Evolutionary conservation across 768 basidiomycete genomes (phyloP).

Genomic region (Boletus sp.): DNA sequence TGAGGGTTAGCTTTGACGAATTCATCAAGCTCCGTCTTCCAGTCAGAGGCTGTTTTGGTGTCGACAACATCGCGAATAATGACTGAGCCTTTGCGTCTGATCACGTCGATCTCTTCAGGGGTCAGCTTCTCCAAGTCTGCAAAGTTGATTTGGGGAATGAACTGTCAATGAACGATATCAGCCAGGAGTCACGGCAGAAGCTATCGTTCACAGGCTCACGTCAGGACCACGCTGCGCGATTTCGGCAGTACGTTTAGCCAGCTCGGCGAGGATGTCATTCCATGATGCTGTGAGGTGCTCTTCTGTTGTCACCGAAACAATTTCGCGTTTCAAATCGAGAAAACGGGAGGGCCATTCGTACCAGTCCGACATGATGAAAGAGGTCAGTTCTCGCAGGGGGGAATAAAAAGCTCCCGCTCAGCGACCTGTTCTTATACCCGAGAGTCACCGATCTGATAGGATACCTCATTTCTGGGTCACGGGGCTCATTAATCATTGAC

Average conservation of each 20-base stretch:
- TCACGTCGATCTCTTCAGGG: conserved; percentile 43
- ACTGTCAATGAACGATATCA: conserved; percentile 33
- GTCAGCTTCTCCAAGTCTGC: conserved; percentile 48
- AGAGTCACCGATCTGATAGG: too few species aligned
- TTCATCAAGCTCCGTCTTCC: conserved; percentile 56
- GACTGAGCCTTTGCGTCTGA: conserved; percentile 56
- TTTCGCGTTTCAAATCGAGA: conserved; percentile 54
- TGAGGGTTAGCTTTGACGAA: conserved; percentile 58
- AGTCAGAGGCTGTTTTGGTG: conserved; percentile 50
- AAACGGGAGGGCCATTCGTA: conserved; percentile 41
- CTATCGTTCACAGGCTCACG: conserved; percentile 33
- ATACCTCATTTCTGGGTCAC: neutral
- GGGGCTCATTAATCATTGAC: neutral
- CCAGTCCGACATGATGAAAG: conserved; percentile 11
- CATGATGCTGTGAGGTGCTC: conserved; percentile 51
- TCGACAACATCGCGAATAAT: conserved; percentile 63
- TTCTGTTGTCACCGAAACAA: conserved; percentile 50
- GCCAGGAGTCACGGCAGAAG: neutral
- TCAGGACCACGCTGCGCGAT: conserved; percentile 49
- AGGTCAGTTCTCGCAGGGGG: neutral
- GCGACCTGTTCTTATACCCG: conserved; percentile 14
- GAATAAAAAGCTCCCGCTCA: neutral
- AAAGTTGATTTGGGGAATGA: conserved; percentile 63
- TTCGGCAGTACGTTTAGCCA: conserved; percentile 43
- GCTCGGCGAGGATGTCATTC: conserved; percentile 54